Conservation (phyloP, 179 eudicot species). For the Sideroxylon spinosum region DNA sequence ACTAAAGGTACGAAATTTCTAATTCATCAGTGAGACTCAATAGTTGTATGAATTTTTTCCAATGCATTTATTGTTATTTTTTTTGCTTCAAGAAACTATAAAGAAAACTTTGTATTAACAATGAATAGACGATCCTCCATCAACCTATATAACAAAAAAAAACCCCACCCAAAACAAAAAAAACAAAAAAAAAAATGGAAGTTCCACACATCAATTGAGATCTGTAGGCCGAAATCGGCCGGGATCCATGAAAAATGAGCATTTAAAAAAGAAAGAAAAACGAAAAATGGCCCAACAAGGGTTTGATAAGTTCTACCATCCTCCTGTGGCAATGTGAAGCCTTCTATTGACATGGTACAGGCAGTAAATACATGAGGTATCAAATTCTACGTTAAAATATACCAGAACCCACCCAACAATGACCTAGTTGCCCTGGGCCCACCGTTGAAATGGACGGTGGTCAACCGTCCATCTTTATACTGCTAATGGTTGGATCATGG, state of each 20-base stretch:
- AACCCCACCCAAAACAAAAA: too few relatives aligned
- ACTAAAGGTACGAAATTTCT: too few relatives aligned
- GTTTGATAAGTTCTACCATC: not conserved
- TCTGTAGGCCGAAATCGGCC: not conserved
- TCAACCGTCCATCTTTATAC: constrained; percentile 1
- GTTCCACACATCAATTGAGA: not conserved
- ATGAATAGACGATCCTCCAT: too few relatives aligned
- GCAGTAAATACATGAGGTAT: not conserved
- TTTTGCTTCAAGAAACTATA: too few relatives aligned
- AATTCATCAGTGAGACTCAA: too few relatives aligned
- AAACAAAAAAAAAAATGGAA: too few relatives aligned
- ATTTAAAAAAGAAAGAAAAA: not conserved
- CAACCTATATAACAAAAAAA: too few relatives aligned
- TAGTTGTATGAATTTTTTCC: too few relatives aligned
- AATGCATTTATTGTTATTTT: too few relatives aligned
- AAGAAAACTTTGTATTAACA: too few relatives aligned
- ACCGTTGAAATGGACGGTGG: constrained; percentile 6
- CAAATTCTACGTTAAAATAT: not conserved
- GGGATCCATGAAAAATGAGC: not conserved
- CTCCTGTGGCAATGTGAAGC: not conserved
- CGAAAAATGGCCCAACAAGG: not conserved
- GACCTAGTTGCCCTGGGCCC: not conserved
- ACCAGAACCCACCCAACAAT: too few relatives aligned
- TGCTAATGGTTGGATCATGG: not conserved
- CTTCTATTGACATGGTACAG: not conserved